Evolutionary conservation across 257 asterid species (phyloP).

Genomic region (Nicotiana otophora): DNA sequence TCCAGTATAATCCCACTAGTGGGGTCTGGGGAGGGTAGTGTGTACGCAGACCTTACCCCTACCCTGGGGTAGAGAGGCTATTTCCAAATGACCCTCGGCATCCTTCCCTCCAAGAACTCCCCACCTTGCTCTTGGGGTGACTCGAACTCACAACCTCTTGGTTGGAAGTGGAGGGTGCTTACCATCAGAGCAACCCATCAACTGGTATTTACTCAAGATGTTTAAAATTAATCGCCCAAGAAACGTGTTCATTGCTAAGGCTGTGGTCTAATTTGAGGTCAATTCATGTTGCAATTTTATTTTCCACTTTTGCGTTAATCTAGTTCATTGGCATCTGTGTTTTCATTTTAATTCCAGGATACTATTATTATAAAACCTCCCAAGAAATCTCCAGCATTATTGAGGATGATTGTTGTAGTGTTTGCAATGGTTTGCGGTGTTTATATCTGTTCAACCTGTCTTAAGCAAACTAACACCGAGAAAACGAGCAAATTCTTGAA

Average conservation of each 20-base stretch:
- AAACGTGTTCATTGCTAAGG: no score
- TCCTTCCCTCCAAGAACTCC: no score
- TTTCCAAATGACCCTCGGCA: no score
- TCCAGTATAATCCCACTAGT: no score
- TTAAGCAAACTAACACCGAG: conserved; percentile 43
- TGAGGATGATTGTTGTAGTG: conserved; percentile 58
- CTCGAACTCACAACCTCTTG: no score
- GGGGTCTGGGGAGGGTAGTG: no score
- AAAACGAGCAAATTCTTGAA: conserved; percentile 24
- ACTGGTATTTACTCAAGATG: neutral
- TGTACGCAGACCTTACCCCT: no score
- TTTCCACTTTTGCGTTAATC: neutral
- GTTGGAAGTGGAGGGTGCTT: no score
- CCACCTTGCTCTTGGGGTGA: no score
- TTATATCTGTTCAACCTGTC: conserved; percentile 65
- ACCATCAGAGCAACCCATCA: no score
- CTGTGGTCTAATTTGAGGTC: neutral
- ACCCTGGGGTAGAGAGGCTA: no score
- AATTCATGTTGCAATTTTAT: neutral
- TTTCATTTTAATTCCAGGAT: conserved; percentile 37
- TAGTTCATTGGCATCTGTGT: conserved; percentile 10
- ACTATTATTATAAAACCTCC: conserved; percentile 56
- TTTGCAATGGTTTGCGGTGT: conserved; percentile 66
- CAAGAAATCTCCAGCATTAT: conserved; percentile 61
- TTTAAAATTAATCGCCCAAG: neutral